Percentiles rank a stretch among this genome's conserved stretches.
phyloP scores from a whole-genome alignment of 1,284 basidiomycete genomes.

The Ceratobasidium sp. region DNA sequence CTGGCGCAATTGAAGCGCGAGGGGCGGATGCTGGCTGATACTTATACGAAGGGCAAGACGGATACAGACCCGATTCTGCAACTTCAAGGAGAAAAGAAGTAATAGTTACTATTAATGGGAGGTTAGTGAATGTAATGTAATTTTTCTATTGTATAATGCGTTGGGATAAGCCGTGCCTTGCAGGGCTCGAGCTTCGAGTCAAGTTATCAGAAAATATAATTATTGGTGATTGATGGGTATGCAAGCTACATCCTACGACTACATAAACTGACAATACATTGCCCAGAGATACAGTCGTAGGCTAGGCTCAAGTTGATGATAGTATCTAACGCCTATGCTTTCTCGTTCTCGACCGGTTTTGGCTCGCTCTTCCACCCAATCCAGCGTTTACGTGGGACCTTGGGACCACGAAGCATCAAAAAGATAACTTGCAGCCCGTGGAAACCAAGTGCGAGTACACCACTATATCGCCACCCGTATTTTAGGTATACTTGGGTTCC shows the following conservation, averaged over 20 bases:
- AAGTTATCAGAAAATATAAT: no score
- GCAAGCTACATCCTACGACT: no score
- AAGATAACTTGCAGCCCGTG: constrained; percentile 63
- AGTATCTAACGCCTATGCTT: not conserved
- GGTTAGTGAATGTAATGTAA: not conserved
- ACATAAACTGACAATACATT: no score
- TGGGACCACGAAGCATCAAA: constrained; percentile 68
- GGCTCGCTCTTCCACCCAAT: constrained; percentile 67
- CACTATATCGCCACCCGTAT: constrained; percentile 71
- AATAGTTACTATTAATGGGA: not conserved
- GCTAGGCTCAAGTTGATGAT: no score
- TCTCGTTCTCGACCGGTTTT: constrained; percentile 8
- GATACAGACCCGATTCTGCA: constrained; percentile 32
- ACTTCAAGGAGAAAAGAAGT: not conserved
- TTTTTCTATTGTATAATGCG: not conserved
- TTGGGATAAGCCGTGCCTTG: no score
- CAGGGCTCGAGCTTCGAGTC: no score
- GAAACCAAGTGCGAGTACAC: constrained; percentile 66
- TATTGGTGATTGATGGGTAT: no score
- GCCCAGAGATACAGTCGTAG: no score
- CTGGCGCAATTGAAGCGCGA: constrained; percentile 14
- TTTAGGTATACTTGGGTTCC: constrained; percentile 71
- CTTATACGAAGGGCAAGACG: constrained; percentile 35
- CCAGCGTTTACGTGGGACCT: constrained; percentile 67
- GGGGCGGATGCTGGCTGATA: constrained; percentile 23